These are phyloP conservation scores for Brassica balearica DNA, from an alignment of 441 rosid genomes.

Conservation along the genomic window DNA sequence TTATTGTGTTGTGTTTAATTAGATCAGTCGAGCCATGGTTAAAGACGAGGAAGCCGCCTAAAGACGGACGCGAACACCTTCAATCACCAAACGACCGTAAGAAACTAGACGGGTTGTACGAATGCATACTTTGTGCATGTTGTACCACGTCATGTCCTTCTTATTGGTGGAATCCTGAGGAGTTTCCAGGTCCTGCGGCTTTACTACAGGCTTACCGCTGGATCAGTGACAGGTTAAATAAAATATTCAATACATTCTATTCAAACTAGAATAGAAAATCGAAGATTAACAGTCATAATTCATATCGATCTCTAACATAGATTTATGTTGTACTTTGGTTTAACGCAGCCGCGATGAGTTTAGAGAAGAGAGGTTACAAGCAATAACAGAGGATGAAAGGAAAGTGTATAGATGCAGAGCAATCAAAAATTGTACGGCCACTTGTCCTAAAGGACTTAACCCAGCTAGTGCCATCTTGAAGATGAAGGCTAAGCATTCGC, in stretches of 20 bases:
- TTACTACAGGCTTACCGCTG: constrained; percentile 45
- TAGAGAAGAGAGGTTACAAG: constrained; percentile 49
- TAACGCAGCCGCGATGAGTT: constrained; percentile 34
- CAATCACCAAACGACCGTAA: constrained; percentile 60
- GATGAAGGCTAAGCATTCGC: constrained; percentile 61
- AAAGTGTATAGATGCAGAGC: constrained; percentile 64
- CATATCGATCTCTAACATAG: background rate
- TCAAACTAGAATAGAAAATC: no score
- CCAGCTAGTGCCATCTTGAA: constrained; percentile 63
- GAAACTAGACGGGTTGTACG: constrained; percentile 68
- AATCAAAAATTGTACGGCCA: constrained; percentile 63
- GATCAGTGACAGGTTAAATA: constrained; percentile 43
- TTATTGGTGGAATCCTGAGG: constrained; percentile 50
- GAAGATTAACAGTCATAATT: background rate
- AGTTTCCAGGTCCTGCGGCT: constrained; percentile 48
- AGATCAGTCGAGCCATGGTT: constrained; percentile 78
- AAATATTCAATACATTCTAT: background rate
- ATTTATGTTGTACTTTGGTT: background rate
- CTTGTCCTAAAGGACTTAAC: constrained; percentile 69
- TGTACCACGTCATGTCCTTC: constrained; percentile 54
- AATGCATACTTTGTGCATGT: constrained; percentile 76
- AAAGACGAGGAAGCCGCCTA: constrained; percentile 49
- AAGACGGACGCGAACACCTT: constrained; percentile 55
- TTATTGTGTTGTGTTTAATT: background rate
- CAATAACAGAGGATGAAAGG: constrained; percentile 58